Evolutionary conservation across 2,329 filamentous ascomycete species (phyloP).

Genomic region (Penicillium occitanis): DNA sequence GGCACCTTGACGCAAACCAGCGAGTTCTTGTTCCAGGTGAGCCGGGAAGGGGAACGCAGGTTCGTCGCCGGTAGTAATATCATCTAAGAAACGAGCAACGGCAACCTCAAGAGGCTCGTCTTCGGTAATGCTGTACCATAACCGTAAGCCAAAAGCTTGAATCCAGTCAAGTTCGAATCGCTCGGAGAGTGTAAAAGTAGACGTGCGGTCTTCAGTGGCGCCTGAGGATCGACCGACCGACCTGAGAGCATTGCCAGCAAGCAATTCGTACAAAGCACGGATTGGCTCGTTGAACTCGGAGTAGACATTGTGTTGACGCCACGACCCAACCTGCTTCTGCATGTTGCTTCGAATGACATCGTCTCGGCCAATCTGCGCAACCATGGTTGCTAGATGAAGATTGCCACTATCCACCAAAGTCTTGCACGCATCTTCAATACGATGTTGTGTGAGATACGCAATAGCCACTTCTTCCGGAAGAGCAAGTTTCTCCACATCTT

Average conservation of each 20-base stretch:
- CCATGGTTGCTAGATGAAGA: conserved; percentile 78
- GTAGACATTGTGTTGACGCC: conserved; percentile 78
- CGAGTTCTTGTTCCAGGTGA: conserved; percentile 62
- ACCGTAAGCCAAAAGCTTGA: conserved; percentile 83
- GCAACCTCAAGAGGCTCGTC: conserved; percentile 70
- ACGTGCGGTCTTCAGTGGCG: conserved; percentile 74
- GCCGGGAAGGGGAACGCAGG: conserved; percentile 67
- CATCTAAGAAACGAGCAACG: conserved; percentile 69
- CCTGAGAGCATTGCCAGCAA: conserved; percentile 82
- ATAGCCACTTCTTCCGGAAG: conserved; percentile 81
- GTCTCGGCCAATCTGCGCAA: conserved; percentile 78
- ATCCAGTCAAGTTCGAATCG: conserved; percentile 89
- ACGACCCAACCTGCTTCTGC: conserved; percentile 74
- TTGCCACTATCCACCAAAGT: conserved; percentile 73
- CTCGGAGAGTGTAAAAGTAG: conserved; percentile 77
- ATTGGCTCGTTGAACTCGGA: conserved; percentile 84
- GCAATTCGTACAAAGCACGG: conserved; percentile 82
- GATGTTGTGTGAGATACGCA: conserved; percentile 73
- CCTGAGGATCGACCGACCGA: conserved; percentile 72
- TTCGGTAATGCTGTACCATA: conserved; percentile 79
- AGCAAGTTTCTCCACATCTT: conserved; percentile 63
- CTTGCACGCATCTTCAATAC: conserved; percentile 79
- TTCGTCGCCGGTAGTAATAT: conserved; percentile 70
- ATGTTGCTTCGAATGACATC: conserved; percentile 70
- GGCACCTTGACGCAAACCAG: conserved; percentile 61